A percentile compares a stretch with the other conserved stretches of the same genome.
phyloP scores from a whole-genome alignment of 257 asterid genomes.

The Solanum raphanifolium region DNA sequence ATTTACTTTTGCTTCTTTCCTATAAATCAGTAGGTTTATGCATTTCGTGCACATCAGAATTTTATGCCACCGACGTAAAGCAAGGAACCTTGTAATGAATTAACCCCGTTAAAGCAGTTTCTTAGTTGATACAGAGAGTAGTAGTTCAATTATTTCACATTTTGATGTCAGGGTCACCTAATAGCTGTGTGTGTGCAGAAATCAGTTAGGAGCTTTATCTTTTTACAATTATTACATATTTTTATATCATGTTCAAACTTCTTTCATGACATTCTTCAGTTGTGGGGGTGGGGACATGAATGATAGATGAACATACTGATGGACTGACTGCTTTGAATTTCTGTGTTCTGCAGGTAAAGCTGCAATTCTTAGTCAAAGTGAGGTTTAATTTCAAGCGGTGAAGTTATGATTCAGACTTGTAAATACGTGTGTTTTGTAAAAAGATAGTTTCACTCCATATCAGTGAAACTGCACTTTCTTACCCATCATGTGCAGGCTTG shows the following conservation, averaged over 20 bases:
- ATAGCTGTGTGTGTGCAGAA: neutral
- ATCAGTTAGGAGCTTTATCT: neutral
- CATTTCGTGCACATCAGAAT: neutral
- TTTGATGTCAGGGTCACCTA: neutral
- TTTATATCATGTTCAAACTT: neutral
- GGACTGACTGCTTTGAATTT: neutral
- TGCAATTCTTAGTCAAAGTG: constrained; percentile 92
- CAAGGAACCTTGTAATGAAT: neutral
- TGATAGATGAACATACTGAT: neutral
- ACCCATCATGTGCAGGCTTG: neutral
- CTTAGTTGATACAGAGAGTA: neutral
- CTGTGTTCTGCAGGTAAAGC: constrained; percentile 55
- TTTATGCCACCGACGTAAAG: neutral
- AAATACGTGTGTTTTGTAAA: neutral
- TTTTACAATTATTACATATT: neutral
- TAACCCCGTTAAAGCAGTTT: neutral
- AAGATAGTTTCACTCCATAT: neutral
- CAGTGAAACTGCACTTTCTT: neutral
- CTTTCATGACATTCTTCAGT: neutral
- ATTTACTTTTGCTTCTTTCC: neutral
- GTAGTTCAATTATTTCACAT: neutral
- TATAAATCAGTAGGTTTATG: neutral
- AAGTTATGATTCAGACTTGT: constrained; percentile 4
- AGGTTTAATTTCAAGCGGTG: constrained; percentile 79
- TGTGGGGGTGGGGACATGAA: neutral